phyloP scores from a whole-genome alignment of 345 rosid species.

The Linum trigynum region DNA sequence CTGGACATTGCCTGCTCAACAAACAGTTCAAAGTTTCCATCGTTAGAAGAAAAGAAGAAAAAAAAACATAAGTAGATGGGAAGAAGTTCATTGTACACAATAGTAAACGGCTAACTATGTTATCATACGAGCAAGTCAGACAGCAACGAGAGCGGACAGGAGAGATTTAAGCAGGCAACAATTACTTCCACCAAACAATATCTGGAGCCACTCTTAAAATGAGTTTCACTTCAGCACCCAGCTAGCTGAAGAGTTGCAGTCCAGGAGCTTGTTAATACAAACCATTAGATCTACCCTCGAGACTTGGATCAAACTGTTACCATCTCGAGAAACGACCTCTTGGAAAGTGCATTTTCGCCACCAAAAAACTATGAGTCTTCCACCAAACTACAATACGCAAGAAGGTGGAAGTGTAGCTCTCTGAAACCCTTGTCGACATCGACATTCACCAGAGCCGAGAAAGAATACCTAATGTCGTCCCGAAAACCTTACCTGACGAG shows the following conservation, averaged over 20 bases:
- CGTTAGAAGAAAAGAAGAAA: neutral
- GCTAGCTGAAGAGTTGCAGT: neutral
- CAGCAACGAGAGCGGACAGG: neutral
- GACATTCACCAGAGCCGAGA: neutral
- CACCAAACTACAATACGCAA: neutral
- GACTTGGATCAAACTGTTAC: too few species aligned
- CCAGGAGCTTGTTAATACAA: neutral
- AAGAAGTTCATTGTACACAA: neutral
- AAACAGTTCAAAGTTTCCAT: neutral
- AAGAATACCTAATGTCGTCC: neutral
- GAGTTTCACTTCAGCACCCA: neutral
- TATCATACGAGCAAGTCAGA: too few species aligned
- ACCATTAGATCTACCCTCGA: neutral
- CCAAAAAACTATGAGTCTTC: neutral
- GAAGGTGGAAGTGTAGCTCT: neutral
- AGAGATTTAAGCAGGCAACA: neutral
- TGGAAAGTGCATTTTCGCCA: neutral
- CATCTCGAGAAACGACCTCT: neutral
- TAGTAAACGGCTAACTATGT: neutral
- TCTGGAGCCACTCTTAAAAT: neutral
- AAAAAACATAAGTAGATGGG: neutral
- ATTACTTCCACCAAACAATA: neutral
- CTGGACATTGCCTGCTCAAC: conserved; percentile 28
- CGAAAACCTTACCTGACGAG: neutral
- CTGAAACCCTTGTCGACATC: neutral